These are phyloP conservation scores for Royoungia palumana DNA, from an alignment of 768 basidiomycete genomes.

Conservation along the genomic window DNA sequence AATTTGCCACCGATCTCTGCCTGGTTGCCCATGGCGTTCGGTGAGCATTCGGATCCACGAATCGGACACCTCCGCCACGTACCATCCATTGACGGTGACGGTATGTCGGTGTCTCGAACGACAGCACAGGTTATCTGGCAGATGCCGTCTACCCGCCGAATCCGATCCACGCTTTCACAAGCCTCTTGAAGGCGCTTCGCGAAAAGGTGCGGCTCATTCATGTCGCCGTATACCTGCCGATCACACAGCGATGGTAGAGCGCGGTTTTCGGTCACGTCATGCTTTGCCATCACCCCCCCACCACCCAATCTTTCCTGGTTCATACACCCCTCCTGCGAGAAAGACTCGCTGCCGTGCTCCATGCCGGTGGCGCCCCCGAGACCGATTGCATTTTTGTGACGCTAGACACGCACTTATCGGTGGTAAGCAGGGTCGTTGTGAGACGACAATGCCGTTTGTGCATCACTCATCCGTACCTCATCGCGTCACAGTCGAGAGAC, in stretches of 20 bases:
- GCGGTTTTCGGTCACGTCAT: slow-evolving; percentile 39
- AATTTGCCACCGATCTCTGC: slow-evolving; percentile 40
- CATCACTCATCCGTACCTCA: background rate
- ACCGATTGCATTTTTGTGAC: slow-evolving; percentile 17
- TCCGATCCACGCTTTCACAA: slow-evolving; percentile 33
- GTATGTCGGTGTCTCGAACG: too few relatives aligned
- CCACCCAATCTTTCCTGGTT: slow-evolving; percentile 56
- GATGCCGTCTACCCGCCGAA: slow-evolving; percentile 40
- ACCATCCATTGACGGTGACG: too few relatives aligned
- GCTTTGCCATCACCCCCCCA: slow-evolving; percentile 44
- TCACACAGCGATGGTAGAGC: slow-evolving; percentile 1
- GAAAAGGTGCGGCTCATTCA: slow-evolving; percentile 29
- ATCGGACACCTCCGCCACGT: too few relatives aligned
- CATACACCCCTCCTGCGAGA: slow-evolving; percentile 31
- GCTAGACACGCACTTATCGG: slow-evolving; percentile 14
- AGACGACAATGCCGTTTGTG: background rate
- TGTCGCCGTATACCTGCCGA: background rate
- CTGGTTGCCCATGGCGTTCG: slow-evolving; percentile 42
- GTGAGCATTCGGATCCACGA: slow-evolving; percentile 25
- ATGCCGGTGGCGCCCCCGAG: background rate
- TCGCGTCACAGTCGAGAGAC: slow-evolving; percentile 9
- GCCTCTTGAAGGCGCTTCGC: slow-evolving; percentile 40
- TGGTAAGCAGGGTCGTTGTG: slow-evolving; percentile 15
- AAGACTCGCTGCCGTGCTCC: slow-evolving; percentile 6
- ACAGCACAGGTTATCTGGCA: slow-evolving; percentile 45